Evolutionary conservation across 108 stramenopile species (phyloP).

Genomic region (Epithemia pelagica): DNA sequence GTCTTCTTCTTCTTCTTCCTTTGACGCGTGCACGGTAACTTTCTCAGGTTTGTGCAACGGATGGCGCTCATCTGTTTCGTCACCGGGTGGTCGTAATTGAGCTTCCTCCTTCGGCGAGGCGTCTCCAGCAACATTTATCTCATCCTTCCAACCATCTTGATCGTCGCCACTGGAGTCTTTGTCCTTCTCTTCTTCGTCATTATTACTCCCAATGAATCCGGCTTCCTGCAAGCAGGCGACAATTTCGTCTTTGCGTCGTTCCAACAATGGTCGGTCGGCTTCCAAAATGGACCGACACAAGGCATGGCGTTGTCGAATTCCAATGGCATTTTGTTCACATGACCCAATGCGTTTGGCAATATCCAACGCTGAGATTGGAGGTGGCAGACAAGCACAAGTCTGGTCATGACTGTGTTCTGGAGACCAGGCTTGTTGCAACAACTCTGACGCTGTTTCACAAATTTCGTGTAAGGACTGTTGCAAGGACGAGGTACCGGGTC

Average conservation of each 20-base stretch:
- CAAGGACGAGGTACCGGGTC: constrained; percentile 14
- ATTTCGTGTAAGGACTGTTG: constrained; percentile 24
- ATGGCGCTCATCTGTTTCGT: not conserved
- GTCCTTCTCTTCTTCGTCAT: constrained; percentile 15
- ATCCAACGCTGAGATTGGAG: constrained; percentile 22
- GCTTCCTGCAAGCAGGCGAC: constrained; percentile 36
- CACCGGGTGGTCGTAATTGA: too few relatives aligned
- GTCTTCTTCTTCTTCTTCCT: constrained; percentile 7
- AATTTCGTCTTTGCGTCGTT: constrained; percentile 23
- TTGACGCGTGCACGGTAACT: too few relatives aligned
- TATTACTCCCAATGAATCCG: constrained; percentile 43
- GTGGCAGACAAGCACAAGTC: not conserved
- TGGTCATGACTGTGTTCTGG: not conserved
- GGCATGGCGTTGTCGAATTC: constrained; percentile 44
- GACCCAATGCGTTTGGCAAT: constrained; percentile 42
- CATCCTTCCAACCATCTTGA: not conserved
- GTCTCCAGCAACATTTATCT: not conserved
- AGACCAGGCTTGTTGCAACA: constrained; percentile 19
- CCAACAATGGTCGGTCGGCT: constrained; percentile 28
- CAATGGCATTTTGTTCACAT: constrained; percentile 55
- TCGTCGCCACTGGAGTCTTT: constrained; percentile 6
- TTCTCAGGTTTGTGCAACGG: not conserved
- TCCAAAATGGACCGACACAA: constrained; percentile 32
- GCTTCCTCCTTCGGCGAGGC: not conserved
- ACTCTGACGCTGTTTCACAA: constrained; percentile 34